phyloP scores from a whole-genome alignment of 257 asterid genomes.

The Agastache rugosa region DNA sequence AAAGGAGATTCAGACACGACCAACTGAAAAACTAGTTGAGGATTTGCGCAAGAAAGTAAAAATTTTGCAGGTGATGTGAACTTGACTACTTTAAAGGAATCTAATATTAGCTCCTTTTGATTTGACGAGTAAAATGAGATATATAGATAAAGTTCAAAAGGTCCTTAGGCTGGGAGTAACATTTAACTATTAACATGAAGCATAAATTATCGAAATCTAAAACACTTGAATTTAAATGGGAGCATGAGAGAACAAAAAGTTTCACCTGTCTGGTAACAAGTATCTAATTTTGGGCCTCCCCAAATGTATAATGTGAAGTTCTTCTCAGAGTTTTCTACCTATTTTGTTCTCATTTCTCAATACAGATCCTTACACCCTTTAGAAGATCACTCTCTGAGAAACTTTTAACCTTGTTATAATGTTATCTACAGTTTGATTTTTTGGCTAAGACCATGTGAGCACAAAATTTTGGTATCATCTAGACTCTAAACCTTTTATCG shows the following conservation, averaged over 20 bases:
- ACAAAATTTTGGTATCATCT: conserved; percentile 2
- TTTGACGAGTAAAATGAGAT: conserved; percentile 15
- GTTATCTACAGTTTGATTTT: conserved; percentile 20
- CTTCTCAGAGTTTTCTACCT: conserved; percentile 13
- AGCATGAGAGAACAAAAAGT: not conserved
- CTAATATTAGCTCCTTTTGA: conserved; percentile 20
- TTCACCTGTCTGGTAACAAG: not conserved
- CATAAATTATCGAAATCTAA: conserved; percentile 14
- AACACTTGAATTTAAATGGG: not conserved
- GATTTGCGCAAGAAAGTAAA: conserved; percentile 94
- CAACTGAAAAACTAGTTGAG: conserved; percentile 83
- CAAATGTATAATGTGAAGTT: conserved; percentile 19
- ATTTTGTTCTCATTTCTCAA: conserved; percentile 27
- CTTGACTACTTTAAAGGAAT: conserved; percentile 28
- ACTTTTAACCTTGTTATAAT: conserved; percentile 10
- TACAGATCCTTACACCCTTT: conserved; percentile 32
- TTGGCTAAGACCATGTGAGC: not conserved
- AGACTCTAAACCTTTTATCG: conserved; percentile 20
- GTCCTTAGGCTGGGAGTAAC: conserved; percentile 7
- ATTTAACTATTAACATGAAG: conserved; percentile 4
- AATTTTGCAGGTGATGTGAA: conserved; percentile 82
- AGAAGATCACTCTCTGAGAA: conserved; percentile 16
- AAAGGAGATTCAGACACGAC: conserved; percentile 87
- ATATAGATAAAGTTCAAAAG: conserved; percentile 11
- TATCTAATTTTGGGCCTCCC: not conserved